These are phyloP conservation scores for Lasiodiplodia sp. DNA, from an alignment of 2,329 filamentous ascomycete species.

Conservation along the genomic window DNA sequence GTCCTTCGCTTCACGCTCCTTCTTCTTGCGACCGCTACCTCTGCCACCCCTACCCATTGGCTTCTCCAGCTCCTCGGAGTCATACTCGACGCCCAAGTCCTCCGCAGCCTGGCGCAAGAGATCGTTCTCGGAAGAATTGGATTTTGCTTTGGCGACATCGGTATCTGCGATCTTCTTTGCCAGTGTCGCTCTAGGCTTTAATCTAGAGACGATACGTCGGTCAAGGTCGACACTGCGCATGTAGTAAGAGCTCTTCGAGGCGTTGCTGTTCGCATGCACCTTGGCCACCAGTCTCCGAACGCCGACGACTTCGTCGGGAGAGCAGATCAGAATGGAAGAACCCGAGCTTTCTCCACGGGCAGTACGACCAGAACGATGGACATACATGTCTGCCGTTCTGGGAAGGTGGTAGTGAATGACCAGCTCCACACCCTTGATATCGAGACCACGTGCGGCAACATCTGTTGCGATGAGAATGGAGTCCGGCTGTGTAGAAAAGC, in stretches of 20 bases:
- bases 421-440: constrained; percentile 88
- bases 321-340: constrained; percentile 85
- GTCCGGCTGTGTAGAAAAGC: constrained; percentile 72
- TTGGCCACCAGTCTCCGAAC: constrained; percentile 85
- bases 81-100: constrained; percentile 92
- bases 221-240: constrained; percentile 86
- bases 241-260: constrained; percentile 62
- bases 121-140: constrained; percentile 75
- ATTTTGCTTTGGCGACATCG: constrained; percentile 84
- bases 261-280: constrained; percentile 72
- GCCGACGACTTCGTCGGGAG: constrained; percentile 86
- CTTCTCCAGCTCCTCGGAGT: constrained; percentile 80
- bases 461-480: constrained; percentile 90
- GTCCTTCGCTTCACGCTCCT: constrained; percentile 72
- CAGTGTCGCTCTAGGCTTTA: constrained; percentile 79
- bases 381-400: constrained; percentile 88
- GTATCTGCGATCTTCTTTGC: constrained; percentile 90
- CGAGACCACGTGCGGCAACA: constrained; percentile 89
- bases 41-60: constrained; percentile 65
- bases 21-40: constrained; percentile 75
- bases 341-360: constrained; percentile 82
- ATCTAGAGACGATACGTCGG: constrained; percentile 74
- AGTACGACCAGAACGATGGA: constrained; percentile 93
- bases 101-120: constrained; percentile 87
- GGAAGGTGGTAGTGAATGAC: constrained; percentile 97